Percentiles rank a stretch among this genome's conserved stretches.
Evolutionary conservation across 2,329 filamentous ascomycete species (phyloP).

Genomic region (Pyrenochaeta sp.): DNA sequence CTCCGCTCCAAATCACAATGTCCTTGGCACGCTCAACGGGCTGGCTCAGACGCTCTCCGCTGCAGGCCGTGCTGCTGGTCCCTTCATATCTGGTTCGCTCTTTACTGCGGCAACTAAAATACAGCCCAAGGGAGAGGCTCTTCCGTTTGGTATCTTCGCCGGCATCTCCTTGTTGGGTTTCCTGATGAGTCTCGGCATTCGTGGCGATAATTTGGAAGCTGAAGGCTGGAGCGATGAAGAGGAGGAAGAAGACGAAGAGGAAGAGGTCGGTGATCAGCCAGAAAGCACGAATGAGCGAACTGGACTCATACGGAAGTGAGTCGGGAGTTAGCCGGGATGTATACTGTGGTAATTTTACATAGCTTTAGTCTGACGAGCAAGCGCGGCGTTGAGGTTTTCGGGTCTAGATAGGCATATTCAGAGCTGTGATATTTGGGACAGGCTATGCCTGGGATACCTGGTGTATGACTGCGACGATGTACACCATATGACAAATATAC

Average conservation of each 20-base stretch:
- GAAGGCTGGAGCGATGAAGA: conserved; percentile 61
- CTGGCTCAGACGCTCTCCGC: conserved; percentile 93
- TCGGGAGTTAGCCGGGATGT: background rate
- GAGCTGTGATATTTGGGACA: background rate
- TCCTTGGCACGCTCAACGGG: conserved; percentile 89
- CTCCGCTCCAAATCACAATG: conserved; percentile 83
- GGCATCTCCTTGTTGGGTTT: conserved; percentile 84
- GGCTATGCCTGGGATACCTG: background rate
- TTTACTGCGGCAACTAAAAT: conserved; percentile 82
- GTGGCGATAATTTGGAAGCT: conserved; percentile 67
- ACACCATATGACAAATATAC: background rate
- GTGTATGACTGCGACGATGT: background rate
- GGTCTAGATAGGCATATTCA: background rate
- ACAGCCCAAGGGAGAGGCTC: conserved; percentile 79
- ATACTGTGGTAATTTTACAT: conserved; percentile 13
- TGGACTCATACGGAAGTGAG: conserved; percentile 40
- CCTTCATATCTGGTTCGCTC: conserved; percentile 85
- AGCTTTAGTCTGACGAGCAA: conserved; percentile 14
- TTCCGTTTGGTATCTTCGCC: conserved; percentile 89
- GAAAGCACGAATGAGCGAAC: conserved; percentile 37
- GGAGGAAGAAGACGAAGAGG: conserved; percentile 40
- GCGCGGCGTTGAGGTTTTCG: conserved; percentile 18
- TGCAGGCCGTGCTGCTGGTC: conserved; percentile 85
- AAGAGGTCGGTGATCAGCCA: conserved; percentile 24
- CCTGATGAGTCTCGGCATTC: conserved; percentile 79